A percentile compares a stretch with the other conserved stretches of the same genome.
phyloP scores from a whole-genome alignment of 1,139 yeast species.

The Blastobotrys buckinghamii region DNA sequence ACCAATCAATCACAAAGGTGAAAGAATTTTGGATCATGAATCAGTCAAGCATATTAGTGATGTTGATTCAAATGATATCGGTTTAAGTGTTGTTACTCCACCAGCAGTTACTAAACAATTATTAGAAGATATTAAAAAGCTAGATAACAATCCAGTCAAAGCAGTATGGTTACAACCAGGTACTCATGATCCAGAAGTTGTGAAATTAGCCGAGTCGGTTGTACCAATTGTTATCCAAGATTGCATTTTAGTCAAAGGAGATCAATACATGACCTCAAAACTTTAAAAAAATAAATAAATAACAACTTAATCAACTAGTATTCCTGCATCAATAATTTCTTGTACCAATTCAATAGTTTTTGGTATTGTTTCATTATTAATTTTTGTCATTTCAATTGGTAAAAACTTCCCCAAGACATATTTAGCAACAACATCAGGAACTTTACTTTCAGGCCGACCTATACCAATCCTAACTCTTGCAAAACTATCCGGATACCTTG shows the following conservation, averaged over 20 bases:
- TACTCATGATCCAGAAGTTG: conserved; percentile 51
- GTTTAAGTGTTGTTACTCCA: conserved; percentile 57
- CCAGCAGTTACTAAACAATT: conserved; percentile 52
- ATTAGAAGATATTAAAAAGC: conserved; percentile 39
- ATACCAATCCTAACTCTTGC: conserved; percentile 65
- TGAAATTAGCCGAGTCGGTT: conserved; percentile 39
- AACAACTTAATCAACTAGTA: neutral
- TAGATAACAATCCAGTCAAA: conserved; percentile 38
- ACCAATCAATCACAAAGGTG: conserved; percentile 57
- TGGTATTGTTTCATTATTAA: conserved; percentile 2
- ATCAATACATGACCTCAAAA: conserved; percentile 39
- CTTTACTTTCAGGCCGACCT: conserved; percentile 50
- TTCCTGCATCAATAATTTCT: conserved; percentile 3
- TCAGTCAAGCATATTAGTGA: conserved; percentile 38
- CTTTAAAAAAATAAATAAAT: conserved; percentile 14
- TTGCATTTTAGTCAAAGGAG: conserved; percentile 69
- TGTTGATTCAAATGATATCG: conserved; percentile 26
- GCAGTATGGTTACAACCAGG: conserved; percentile 87
- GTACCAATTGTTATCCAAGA: conserved; percentile 49
- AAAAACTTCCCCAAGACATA: conserved; percentile 52
- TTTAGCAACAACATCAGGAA: conserved; percentile 44
- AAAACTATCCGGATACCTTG: conserved; percentile 36
- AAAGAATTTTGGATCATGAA: conserved; percentile 43
- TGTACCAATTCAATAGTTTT: conserved; percentile 2
- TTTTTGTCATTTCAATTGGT: conserved; percentile 24